phyloP scores from a whole-genome alignment of 2,329 filamentous ascomycete species.

The Botrytis aclada region DNA sequence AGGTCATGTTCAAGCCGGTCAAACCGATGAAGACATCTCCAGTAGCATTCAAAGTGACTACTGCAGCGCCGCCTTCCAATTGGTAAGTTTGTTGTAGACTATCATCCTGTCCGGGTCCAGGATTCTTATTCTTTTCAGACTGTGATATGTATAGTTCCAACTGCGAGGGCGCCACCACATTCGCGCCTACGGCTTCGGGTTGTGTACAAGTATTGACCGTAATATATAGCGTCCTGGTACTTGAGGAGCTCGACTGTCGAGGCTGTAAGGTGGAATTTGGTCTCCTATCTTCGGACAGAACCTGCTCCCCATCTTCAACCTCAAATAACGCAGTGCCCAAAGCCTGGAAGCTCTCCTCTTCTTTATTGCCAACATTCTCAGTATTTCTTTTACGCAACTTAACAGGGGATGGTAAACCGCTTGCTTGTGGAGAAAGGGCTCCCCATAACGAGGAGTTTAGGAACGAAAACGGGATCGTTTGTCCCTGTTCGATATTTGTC shows the following conservation, averaged over 20 bases:
- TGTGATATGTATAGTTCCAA: slow-evolving; percentile 75
- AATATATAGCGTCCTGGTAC: slow-evolving; percentile 58
- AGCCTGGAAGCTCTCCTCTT: slow-evolving; percentile 13
- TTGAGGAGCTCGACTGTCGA: slow-evolving; percentile 25
- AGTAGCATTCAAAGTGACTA: slow-evolving; percentile 58
- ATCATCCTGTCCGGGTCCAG: slow-evolving; percentile 52
- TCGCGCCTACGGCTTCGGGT: slow-evolving; percentile 46
- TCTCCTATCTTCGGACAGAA: background rate
- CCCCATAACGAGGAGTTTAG: slow-evolving; percentile 53
- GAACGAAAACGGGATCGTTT: slow-evolving; percentile 63
- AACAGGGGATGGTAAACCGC: slow-evolving; percentile 39
- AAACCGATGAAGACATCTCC: slow-evolving; percentile 75
- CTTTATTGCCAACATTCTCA: slow-evolving; percentile 22
- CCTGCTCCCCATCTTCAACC: background rate
- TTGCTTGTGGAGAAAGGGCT: slow-evolving; percentile 38
- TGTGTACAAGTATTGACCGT: slow-evolving; percentile 85
- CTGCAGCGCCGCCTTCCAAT: slow-evolving; percentile 38
- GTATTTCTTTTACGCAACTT: slow-evolving; percentile 25
- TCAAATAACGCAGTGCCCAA: slow-evolving; percentile 12
- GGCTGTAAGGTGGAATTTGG: slow-evolving; percentile 18
- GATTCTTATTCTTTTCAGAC: slow-evolving; percentile 58
- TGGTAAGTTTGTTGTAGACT: slow-evolving; percentile 27
- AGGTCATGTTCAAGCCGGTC: slow-evolving; percentile 60
- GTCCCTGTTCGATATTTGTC: slow-evolving; percentile 61
- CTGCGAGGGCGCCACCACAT: slow-evolving; percentile 58